Conservation (phyloP, 192 early-diverging fungal genomes). For the Blastocladiella britannica region DNA sequence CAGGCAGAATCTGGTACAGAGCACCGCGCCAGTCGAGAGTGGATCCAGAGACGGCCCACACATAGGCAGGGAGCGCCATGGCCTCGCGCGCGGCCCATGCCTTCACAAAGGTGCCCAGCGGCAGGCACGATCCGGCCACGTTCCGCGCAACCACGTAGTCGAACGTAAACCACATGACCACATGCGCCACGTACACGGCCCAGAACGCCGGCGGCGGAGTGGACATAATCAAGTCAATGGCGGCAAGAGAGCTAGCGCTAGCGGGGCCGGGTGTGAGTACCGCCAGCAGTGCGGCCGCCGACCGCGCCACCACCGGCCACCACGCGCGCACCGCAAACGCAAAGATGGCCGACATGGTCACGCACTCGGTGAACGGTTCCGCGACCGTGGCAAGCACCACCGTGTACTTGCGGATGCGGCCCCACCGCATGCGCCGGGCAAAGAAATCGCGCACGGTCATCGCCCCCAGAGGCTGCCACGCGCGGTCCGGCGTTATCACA, state of each 20-base stretch:
- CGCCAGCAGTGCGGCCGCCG: slow-evolving; percentile 31
- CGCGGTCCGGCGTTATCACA: slow-evolving; percentile 67
- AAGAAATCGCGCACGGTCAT: slow-evolving; percentile 62
- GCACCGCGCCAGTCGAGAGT: slow-evolving; percentile 76
- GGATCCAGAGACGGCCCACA: slow-evolving; percentile 57
- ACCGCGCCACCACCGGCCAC: slow-evolving; percentile 49
- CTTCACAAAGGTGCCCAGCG: slow-evolving; percentile 28
- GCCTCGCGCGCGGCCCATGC: slow-evolving; percentile 72
- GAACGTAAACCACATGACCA: slow-evolving; percentile 16
- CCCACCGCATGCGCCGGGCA: slow-evolving; percentile 71
- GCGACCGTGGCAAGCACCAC: slow-evolving; percentile 67
- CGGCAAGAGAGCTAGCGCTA: slow-evolving; percentile 32
- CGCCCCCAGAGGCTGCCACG: slow-evolving; percentile 61
- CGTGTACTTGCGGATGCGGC: slow-evolving; percentile 80
- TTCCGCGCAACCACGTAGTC: slow-evolving; percentile 5
- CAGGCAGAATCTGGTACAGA: slow-evolving; percentile 30
- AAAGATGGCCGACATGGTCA: slow-evolving; percentile 10
- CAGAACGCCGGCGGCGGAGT: slow-evolving; percentile 21
- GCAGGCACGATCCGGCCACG: slow-evolving; percentile 5
- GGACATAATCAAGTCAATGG: slow-evolving; percentile 36
- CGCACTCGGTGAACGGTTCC: slow-evolving; percentile 84
- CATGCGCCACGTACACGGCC: slow-evolving; percentile 8
- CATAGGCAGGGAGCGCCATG: slow-evolving; percentile 60
- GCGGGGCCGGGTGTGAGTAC: slow-evolving; percentile 18
- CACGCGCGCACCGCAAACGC: slow-evolving; percentile 15